phyloP scores from a whole-genome alignment of 257 asterid genomes.

The Salvia hispanica region DNA sequence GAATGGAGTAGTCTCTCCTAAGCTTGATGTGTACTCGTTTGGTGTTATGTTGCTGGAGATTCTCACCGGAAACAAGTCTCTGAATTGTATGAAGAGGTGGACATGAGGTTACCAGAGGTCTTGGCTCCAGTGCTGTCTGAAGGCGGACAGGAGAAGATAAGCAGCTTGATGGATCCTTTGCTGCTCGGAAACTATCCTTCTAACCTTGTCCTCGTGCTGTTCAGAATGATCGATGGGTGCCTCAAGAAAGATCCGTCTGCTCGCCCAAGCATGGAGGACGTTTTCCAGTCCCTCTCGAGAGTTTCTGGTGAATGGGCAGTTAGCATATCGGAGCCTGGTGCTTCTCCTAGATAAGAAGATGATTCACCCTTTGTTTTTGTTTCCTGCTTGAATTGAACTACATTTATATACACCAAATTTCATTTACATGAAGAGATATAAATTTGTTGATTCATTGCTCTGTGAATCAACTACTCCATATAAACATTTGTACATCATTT shows the following conservation, averaged over 20 bases:
- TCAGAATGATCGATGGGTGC: slow-evolving; percentile 59
- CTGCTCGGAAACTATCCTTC: slow-evolving; percentile 58
- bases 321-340: slow-evolving; percentile 42
- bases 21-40: slow-evolving; percentile 85
- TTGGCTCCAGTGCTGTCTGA: slow-evolving; percentile 42
- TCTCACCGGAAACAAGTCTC: slow-evolving; percentile 66
- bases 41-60: slow-evolving; percentile 83
- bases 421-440: slow-evolving; percentile 8
- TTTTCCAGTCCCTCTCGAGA: slow-evolving; percentile 64
- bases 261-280: slow-evolving; percentile 71
- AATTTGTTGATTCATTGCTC: slow-evolving; percentile 29
- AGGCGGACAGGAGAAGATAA: slow-evolving; percentile 44
- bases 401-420: not conserved
- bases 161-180: slow-evolving; percentile 55
- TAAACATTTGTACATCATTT: slow-evolving; percentile 37
- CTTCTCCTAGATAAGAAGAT: slow-evolving; percentile 36
- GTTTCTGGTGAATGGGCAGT: slow-evolving; percentile 63
- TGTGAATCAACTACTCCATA: slow-evolving; percentile 28
- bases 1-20: slow-evolving; percentile 73
- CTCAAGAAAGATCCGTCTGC: slow-evolving; percentile 60
- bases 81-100: slow-evolving; percentile 35
- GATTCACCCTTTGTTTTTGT: not conserved
- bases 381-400: not conserved
- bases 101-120: slow-evolving; percentile 40
- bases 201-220: slow-evolving; percentile 48